Evolutionary conservation across 2,329 filamentous ascomycete species (phyloP).

Genomic region (Aureobasidium sp.): DNA sequence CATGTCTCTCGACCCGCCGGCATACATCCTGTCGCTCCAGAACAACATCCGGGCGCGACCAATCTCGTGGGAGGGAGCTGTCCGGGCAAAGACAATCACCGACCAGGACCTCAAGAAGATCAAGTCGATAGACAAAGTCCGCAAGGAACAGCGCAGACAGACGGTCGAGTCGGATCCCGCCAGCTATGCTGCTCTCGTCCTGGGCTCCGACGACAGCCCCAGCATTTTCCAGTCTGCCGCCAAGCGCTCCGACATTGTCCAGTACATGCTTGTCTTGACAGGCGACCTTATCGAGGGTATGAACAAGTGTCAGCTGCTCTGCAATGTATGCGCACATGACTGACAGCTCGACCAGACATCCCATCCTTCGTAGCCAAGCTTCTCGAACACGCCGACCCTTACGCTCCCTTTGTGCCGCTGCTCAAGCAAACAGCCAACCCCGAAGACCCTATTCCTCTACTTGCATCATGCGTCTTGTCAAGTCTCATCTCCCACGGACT

Average conservation of each 20-base stretch:
- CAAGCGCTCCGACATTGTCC: slow-evolving; percentile 81
- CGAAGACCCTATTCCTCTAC: slow-evolving; percentile 79
- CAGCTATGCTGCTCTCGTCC: slow-evolving; percentile 71
- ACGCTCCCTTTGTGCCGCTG: slow-evolving; percentile 74
- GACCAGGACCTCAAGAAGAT: slow-evolving; percentile 93
- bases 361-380: slow-evolving; percentile 71
- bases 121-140: slow-evolving; percentile 91
- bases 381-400: slow-evolving; percentile 59
- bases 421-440: slow-evolving; percentile 75
- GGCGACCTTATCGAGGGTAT: slow-evolving; percentile 80
- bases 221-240: slow-evolving; percentile 79
- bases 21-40: slow-evolving; percentile 80
- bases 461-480: slow-evolving; percentile 80
- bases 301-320: not conserved
- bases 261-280: slow-evolving; percentile 87
- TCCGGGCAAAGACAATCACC: slow-evolving; percentile 85
- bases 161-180: slow-evolving; percentile 71
- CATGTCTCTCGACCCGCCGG: slow-evolving; percentile 89
- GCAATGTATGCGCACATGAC: not conserved
- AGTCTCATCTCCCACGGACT: slow-evolving; percentile 63
- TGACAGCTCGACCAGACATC: slow-evolving; percentile 50
- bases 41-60: slow-evolving; percentile 94
- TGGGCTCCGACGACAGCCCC: slow-evolving; percentile 56
- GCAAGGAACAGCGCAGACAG: slow-evolving; percentile 80
- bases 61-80: slow-evolving; percentile 96